These are phyloP conservation scores for Aspergillus carbonarius DNA, from an alignment of 2,329 filamentous ascomycete genomes.

Conservation along the genomic window DNA sequence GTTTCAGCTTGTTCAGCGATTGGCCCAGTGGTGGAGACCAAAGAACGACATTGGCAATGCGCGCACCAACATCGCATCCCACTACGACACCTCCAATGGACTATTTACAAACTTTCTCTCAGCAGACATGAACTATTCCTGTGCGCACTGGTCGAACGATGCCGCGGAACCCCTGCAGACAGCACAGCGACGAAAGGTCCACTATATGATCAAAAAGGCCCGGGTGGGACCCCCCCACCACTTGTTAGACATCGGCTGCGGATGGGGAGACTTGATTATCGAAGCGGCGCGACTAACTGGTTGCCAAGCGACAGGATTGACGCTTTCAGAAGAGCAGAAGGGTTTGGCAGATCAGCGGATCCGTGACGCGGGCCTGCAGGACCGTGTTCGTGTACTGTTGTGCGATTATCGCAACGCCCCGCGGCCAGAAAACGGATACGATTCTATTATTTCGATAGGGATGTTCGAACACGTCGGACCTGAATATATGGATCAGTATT, in stretches of 20 bases:
- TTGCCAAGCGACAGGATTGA: conserved; percentile 68
- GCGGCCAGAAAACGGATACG: conserved; percentile 55
- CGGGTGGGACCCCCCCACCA: conserved; percentile 65
- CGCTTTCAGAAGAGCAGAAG: conserved; percentile 69
- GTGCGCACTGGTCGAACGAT: conserved; percentile 61
- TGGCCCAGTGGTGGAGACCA: conserved; percentile 53
- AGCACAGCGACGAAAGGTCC: conserved; percentile 67
- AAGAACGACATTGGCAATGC: conserved; percentile 60
- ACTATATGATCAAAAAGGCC: conserved; percentile 64
- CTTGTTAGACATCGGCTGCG: conserved; percentile 72
- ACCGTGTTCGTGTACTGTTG: conserved; percentile 63
- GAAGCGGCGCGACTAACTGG: conserved; percentile 65
- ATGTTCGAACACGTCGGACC: conserved; percentile 74
- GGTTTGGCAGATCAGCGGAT: conserved; percentile 66
- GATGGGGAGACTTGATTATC: conserved; percentile 74
- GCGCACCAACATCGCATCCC: conserved; percentile 66
- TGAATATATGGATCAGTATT: conserved; percentile 68
- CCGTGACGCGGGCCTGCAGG: conserved; percentile 56
- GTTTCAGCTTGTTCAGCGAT: conserved; percentile 7
- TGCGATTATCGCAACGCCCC: conserved; percentile 68
- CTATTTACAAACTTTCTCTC: conserved; percentile 28
- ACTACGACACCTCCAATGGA: conserved; percentile 66
- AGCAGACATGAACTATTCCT: conserved; percentile 49
- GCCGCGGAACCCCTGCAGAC: conserved; percentile 40
- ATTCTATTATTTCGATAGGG: conserved; percentile 73